Evolutionary conservation across 2,329 filamentous ascomycete species (phyloP).

Genomic region (Paracoccidioides lutzii): DNA sequence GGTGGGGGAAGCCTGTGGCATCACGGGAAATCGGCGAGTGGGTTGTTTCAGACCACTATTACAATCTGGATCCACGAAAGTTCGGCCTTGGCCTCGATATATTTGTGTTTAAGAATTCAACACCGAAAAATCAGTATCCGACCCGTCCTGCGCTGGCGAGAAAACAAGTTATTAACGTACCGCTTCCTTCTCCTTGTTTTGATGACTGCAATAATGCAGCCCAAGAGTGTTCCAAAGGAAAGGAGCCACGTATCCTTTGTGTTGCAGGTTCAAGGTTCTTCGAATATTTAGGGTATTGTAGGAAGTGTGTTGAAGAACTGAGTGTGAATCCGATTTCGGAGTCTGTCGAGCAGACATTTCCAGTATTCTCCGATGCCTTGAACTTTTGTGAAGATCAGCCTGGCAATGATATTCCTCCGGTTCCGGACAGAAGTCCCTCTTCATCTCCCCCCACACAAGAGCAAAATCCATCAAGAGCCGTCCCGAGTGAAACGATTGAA

Average conservation of each 20-base stretch:
- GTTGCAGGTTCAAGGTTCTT: slow-evolving; percentile 30
- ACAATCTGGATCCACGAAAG: slow-evolving; percentile 48
- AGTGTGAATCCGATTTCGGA: too few species aligned
- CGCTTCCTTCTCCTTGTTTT: slow-evolving; percentile 40
- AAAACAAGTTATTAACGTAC: slow-evolving; percentile 15
- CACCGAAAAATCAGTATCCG: background rate
- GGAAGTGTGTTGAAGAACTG: background rate
- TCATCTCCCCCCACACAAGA: too few species aligned
- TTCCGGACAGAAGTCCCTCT: too few species aligned
- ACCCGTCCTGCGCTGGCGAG: slow-evolving; percentile 18
- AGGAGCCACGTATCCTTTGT: slow-evolving; percentile 36
- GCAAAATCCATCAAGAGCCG: too few species aligned
- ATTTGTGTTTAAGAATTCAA: slow-evolving; percentile 33
- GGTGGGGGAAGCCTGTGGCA: slow-evolving; percentile 15
- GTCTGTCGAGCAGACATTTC: too few species aligned
- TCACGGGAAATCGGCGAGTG: slow-evolving; percentile 31
- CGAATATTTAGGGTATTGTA: background rate
- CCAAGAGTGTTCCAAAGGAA: slow-evolving; percentile 37
- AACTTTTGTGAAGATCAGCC: too few species aligned
- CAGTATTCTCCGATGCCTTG: too few species aligned
- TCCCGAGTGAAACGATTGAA: too few species aligned
- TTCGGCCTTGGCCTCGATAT: slow-evolving; percentile 54
- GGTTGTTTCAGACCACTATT: slow-evolving; percentile 45
- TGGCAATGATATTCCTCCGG: too few species aligned
- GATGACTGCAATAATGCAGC: slow-evolving; percentile 40